Percentiles rank a stretch among this genome's conserved stretches.
These are phyloP conservation scores for Sporobolomyces pararoseus DNA, from an alignment of 768 basidiomycete genomes.

Conservation along the genomic window DNA sequence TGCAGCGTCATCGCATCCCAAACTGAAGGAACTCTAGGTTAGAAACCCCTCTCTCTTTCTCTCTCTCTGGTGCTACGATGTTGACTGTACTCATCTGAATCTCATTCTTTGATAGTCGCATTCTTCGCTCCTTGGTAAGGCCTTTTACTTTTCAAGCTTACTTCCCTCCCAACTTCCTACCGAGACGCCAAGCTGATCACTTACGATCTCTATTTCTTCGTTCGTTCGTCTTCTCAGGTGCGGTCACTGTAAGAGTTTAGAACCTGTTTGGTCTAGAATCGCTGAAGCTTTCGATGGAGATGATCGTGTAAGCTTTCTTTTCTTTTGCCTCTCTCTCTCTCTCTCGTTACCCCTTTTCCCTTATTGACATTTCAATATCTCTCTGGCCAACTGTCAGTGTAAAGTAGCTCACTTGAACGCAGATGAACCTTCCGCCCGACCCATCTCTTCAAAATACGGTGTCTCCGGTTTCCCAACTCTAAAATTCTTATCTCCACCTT, in stretches of 20 bases:
- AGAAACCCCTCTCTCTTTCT: no score
- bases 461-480: slow-evolving; percentile 84
- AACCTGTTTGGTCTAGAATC: slow-evolving; percentile 42
- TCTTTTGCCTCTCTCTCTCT: background rate
- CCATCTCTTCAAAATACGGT: slow-evolving; percentile 65
- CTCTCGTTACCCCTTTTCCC: background rate
- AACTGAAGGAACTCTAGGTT: slow-evolving; percentile 59
- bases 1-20: slow-evolving; percentile 67
- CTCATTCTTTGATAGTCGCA: slow-evolving; percentile 36
- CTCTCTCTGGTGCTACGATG: background rate
- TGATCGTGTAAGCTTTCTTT: slow-evolving; percentile 53
- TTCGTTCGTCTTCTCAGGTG: slow-evolving; percentile 61
- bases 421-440: slow-evolving; percentile 73
- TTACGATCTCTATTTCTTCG: no score
- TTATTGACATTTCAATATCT: background rate
- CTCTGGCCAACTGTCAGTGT: slow-evolving; percentile 56
- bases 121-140: slow-evolving; percentile 56
- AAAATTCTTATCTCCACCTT: slow-evolving; percentile 53
- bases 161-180: no score
- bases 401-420: slow-evolving; percentile 87
- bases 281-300: slow-evolving; percentile 71
- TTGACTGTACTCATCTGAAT: background rate
- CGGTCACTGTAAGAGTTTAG: slow-evolving; percentile 79
- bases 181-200: no score
- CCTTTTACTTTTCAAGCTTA: no score